A percentile compares a stretch with the other conserved stretches of the same genome.
phyloP scores from a whole-genome alignment of 768 basidiomycete species.

The Sporobolomyces pararoseus region DNA sequence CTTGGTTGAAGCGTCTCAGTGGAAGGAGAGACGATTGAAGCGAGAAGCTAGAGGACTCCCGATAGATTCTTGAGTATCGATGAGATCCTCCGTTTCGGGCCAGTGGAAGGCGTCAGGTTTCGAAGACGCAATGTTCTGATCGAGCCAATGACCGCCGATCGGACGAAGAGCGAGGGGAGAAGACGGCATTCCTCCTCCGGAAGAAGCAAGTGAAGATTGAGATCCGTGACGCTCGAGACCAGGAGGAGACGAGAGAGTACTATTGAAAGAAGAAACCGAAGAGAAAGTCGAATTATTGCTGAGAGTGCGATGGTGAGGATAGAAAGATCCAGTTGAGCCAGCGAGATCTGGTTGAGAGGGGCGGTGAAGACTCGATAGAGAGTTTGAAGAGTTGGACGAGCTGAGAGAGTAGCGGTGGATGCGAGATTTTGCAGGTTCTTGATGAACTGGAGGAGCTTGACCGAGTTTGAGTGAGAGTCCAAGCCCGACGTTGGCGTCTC shows the following conservation, averaged over 20 bases:
- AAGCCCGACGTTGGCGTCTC: conserved; percentile 28
- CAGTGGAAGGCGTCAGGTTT: conserved; percentile 23
- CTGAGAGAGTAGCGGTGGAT: conserved; percentile 31
- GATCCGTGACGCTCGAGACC: conserved; percentile 24
- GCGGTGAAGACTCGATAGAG: not conserved
- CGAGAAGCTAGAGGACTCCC: not conserved
- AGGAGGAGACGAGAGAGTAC: conserved; percentile 17
- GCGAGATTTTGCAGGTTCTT: conserved; percentile 30
- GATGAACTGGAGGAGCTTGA: conserved; percentile 34
- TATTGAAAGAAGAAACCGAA: conserved; percentile 1
- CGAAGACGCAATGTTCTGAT: not conserved
- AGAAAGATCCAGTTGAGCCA: not conserved
- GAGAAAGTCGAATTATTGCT: conserved; percentile 21
- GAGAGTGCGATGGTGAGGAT: conserved; percentile 26
- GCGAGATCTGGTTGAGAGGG: not conserved
- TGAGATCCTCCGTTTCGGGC: conserved; percentile 30
- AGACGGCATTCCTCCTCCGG: not conserved
- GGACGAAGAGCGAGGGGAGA: conserved; percentile 34
- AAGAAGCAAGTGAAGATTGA: conserved; percentile 24
- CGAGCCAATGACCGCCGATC: conserved; percentile 25
- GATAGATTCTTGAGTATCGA: not conserved
- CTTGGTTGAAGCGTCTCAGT: not conserved
- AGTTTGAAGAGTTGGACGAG: not conserved
- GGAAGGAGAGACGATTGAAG: conserved; percentile 1
- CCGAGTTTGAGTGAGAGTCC: conserved; percentile 28